Evolutionary conservation across 73 alveolate species (phyloP).

Genomic region (Effrenium voratum): DNA sequence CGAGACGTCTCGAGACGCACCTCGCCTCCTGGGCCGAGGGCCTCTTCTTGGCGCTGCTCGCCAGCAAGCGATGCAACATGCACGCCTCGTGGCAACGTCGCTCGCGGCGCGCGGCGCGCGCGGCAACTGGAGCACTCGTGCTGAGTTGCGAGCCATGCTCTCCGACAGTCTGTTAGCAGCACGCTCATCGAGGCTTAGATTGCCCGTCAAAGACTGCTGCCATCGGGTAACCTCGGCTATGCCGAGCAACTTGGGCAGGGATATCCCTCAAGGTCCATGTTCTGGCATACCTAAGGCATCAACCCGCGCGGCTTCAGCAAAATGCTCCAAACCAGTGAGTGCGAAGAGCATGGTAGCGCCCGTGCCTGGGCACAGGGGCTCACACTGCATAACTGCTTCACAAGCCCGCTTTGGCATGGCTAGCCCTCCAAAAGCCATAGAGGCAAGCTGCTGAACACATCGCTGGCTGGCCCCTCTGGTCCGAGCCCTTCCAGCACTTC

Average conservation of each 20-base stretch:
- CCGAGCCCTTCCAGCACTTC: slow-evolving; percentile 34
- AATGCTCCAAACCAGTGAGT: slow-evolving; percentile 51
- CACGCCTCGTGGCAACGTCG: neutral
- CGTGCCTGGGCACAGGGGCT: neutral
- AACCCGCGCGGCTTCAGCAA: neutral
- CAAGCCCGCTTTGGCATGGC: neutral
- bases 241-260: neutral
- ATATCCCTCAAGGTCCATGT: neutral
- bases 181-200: neutral
- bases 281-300: too few relatives aligned
- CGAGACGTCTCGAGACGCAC: neutral
- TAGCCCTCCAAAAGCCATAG: neutral
- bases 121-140: neutral
- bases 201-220: slow-evolving; percentile 53
- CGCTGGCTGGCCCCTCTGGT: slow-evolving; percentile 25
- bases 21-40: slow-evolving; percentile 26
- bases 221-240: neutral
- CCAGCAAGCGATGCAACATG: slow-evolving; percentile 39
- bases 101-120: neutral
- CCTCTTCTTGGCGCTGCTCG: slow-evolving; percentile 1
- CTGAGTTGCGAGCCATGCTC: neutral
- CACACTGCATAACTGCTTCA: neutral
- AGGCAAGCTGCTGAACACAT: slow-evolving; percentile 33
- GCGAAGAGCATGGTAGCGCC: slow-evolving; percentile 29
- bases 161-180: neutral